Conservation (phyloP, 495 filamentous ascomycete genomes). For the Aspergillus incahuasiensis region DNA sequence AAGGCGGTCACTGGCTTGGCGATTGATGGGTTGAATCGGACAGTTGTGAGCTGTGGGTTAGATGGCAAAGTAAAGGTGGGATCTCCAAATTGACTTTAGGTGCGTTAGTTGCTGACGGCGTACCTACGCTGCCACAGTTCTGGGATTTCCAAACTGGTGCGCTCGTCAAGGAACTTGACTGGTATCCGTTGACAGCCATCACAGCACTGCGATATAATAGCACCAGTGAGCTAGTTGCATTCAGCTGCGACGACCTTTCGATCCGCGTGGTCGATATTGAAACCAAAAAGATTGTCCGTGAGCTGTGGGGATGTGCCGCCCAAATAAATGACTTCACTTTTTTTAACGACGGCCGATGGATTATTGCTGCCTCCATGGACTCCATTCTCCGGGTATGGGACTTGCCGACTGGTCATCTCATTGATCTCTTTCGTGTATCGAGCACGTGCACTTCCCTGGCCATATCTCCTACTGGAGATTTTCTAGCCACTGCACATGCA, state of each 20-base stretch:
- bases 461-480: conserved; percentile 88
- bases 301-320: conserved; percentile 83
- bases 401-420: conserved; percentile 87
- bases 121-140: conserved; percentile 47
- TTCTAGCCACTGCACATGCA: conserved; percentile 79
- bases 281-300: conserved; percentile 83
- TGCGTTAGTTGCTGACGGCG: conserved; percentile 7
- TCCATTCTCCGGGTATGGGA: conserved; percentile 87
- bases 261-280: conserved; percentile 87
- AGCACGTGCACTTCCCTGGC: conserved; percentile 75
- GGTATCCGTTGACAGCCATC: conserved; percentile 71
- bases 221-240: conserved; percentile 78
- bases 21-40: conserved; percentile 78
- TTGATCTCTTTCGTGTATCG: conserved; percentile 77
- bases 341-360: conserved; percentile 90
- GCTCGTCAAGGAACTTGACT: conserved; percentile 76
- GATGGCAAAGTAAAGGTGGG: conserved; percentile 85
- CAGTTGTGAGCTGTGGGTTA: conserved; percentile 74
- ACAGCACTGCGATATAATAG: conserved; percentile 75
- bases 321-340: conserved; percentile 84
- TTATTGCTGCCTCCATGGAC: conserved; percentile 83
- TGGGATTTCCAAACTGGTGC: conserved; percentile 86
- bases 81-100: neutral
- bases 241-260: conserved; percentile 83
- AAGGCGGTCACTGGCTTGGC: conserved; percentile 79